Percentiles rank a stretch among this genome's conserved stretches.
These are phyloP conservation scores for Candida nonsorbophila DNA, from an alignment of 805 yeast species.

Conservation along the genomic window DNA sequence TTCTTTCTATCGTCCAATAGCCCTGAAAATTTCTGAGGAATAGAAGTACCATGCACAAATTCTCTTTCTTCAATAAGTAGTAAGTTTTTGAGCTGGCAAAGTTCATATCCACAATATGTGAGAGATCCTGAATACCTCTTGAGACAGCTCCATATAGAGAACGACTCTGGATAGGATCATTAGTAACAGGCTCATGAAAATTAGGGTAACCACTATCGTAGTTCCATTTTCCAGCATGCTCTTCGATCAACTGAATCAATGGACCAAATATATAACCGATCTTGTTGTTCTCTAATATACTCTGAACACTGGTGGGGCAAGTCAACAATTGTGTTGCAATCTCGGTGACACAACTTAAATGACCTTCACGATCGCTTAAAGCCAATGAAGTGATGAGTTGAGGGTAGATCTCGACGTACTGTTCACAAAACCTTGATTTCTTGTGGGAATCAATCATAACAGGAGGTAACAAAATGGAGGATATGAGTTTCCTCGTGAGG, in stretches of 20 bases:
- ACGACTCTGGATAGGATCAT: slow-evolving; percentile 11
- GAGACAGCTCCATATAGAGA: slow-evolving; percentile 24
- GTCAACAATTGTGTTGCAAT: slow-evolving; percentile 37
- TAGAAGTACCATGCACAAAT: slow-evolving; percentile 36
- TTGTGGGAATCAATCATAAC: slow-evolving; percentile 45
- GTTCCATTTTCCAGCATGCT: slow-evolving; percentile 30
- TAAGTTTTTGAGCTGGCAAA: slow-evolving; percentile 12
- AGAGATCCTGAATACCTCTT: slow-evolving; percentile 25
- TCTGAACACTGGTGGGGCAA: slow-evolving; percentile 37
- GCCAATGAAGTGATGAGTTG: slow-evolving; percentile 44
- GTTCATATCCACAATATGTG: slow-evolving; percentile 19
- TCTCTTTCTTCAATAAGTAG: slow-evolving; percentile 20
- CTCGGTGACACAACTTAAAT: slow-evolving; percentile 26
- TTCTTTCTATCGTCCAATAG: slow-evolving; percentile 50
- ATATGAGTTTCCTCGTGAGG: slow-evolving; percentile 41
- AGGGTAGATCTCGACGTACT: slow-evolving; percentile 51
- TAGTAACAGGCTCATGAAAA: slow-evolving; percentile 13
- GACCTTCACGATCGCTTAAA: slow-evolving; percentile 47
- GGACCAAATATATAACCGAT: slow-evolving; percentile 46
- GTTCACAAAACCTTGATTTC: slow-evolving; percentile 47
- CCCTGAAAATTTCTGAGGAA: slow-evolving; percentile 56
- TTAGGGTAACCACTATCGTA: slow-evolving; percentile 29
- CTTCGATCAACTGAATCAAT: slow-evolving; percentile 37
- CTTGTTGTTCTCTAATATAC: slow-evolving; percentile 33
- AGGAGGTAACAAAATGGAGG: slow-evolving; percentile 48